These are phyloP conservation scores for Dentipellis sp. DNA, from an alignment of 768 basidiomycete genomes.

Conservation along the genomic window DNA sequence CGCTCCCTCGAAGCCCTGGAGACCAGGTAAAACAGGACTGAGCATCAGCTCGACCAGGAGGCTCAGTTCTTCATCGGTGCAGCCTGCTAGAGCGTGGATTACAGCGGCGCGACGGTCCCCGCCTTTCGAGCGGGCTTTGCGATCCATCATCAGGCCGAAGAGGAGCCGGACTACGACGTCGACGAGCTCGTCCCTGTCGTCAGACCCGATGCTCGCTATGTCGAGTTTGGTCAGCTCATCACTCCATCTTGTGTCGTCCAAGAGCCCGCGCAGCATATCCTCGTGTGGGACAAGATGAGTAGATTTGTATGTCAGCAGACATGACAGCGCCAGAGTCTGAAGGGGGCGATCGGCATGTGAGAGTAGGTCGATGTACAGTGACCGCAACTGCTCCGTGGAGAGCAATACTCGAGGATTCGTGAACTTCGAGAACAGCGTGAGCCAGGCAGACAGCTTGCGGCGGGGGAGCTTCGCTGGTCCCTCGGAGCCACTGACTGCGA, in stretches of 20 bases:
- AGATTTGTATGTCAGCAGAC: slow-evolving; percentile 76
- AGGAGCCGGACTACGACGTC: slow-evolving; percentile 66
- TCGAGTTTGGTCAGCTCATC: slow-evolving; percentile 75
- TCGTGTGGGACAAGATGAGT: slow-evolving; percentile 44
- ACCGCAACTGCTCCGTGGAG: slow-evolving; percentile 52
- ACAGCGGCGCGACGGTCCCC: slow-evolving; percentile 68
- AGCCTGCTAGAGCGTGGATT: slow-evolving; percentile 58
- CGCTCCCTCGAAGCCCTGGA: slow-evolving; percentile 13
- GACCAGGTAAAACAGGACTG: slow-evolving; percentile 39
- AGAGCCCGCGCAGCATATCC: slow-evolving; percentile 55
- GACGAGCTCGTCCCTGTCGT: slow-evolving; percentile 57
- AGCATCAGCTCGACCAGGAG: slow-evolving; percentile 86
- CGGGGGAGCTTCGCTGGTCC: slow-evolving; percentile 38
- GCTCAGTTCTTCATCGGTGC: slow-evolving; percentile 62
- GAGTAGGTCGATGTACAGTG: slow-evolving; percentile 64
- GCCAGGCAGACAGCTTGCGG: slow-evolving; percentile 62
- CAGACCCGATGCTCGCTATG: slow-evolving; percentile 42
- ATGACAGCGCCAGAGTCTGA: slow-evolving; percentile 67
- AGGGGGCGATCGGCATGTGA: slow-evolving; percentile 78
- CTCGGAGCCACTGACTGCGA: slow-evolving; percentile 35
- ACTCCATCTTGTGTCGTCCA: slow-evolving; percentile 86
- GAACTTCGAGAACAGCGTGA: slow-evolving; percentile 84
- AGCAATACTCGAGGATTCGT: slow-evolving; percentile 86
- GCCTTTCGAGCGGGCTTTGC: slow-evolving; percentile 56
- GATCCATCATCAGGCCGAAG: slow-evolving; percentile 84